These are phyloP conservation scores for Geotrichum carabidarum DNA, from an alignment of 1,139 yeast species.

Conservation along the genomic window DNA sequence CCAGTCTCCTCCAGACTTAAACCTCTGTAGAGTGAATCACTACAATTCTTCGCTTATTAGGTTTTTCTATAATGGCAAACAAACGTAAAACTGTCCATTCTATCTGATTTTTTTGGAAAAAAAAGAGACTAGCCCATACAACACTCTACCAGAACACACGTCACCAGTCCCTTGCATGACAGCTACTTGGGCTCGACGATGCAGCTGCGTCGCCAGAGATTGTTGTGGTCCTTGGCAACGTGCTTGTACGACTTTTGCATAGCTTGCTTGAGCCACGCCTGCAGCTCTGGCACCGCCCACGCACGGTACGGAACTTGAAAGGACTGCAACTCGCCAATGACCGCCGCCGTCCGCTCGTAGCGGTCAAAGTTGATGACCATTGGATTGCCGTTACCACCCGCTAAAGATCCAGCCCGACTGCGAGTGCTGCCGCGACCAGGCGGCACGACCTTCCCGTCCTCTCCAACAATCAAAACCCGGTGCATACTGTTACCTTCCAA, in stretches of 20 bases:
- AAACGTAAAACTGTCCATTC: background rate
- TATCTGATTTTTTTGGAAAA: background rate
- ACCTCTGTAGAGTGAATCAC: background rate
- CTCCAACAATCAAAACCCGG: conserved; percentile 40
- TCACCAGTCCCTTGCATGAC: background rate
- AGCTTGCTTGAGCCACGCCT: conserved; percentile 36
- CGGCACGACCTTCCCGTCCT: conserved; percentile 12
- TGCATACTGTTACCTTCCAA: conserved; percentile 78
- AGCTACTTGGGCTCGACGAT: conserved; percentile 34
- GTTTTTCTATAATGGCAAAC: background rate
- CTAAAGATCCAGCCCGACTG: background rate
- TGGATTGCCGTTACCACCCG: background rate
- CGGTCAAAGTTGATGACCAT: conserved; percentile 73
- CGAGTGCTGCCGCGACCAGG: conserved; percentile 1
- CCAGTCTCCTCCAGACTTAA: too few species aligned
- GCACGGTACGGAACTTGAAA: conserved; percentile 58
- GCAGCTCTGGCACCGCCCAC: conserved; percentile 29
- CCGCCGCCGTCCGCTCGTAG: conserved; percentile 64
- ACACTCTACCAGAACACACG: background rate
- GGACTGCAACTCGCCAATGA: conserved; percentile 69
- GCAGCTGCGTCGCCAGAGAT: conserved; percentile 38
- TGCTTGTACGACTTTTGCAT: conserved; percentile 34
- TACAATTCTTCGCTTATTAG: background rate
- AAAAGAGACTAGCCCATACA: background rate
- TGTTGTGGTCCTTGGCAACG: conserved; percentile 34